phyloP scores from a whole-genome alignment of 2,329 filamentous ascomycete species.

The Calonectria fujianensis region DNA sequence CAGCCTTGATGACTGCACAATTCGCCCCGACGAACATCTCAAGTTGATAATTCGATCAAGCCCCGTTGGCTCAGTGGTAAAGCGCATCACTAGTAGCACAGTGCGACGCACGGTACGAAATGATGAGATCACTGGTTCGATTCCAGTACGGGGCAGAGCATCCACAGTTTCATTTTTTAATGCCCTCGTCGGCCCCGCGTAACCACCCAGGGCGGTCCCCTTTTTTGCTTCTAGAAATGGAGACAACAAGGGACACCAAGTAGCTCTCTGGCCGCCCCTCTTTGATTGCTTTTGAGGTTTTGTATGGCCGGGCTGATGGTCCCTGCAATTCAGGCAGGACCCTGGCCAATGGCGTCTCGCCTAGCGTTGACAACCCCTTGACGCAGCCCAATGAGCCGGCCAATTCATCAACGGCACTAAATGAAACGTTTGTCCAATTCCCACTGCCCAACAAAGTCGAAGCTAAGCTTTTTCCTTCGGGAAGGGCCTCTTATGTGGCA shows the following conservation, averaged over 20 bases:
- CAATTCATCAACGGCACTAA: neutral
- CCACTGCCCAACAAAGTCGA: neutral
- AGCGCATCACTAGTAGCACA: slow-evolving; percentile 16
- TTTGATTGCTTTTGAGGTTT: too few relatives aligned
- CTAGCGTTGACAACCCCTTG: neutral
- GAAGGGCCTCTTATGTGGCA: neutral
- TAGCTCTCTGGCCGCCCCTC: neutral
- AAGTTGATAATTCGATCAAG: neutral
- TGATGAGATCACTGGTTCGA: slow-evolving; percentile 29
- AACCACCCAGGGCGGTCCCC: neutral
- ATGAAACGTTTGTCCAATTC: neutral
- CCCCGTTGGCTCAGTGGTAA: slow-evolving; percentile 28
- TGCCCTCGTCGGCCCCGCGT: neutral
- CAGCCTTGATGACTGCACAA: neutral
- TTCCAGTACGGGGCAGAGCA: slow-evolving; percentile 24
- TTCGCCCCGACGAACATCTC: neutral
- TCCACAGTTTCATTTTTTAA: neutral
- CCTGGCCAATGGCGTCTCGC: neutral
- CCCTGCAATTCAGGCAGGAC: neutral
- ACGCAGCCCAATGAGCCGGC: neutral
- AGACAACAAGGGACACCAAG: neutral
- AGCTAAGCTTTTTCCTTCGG: neutral
- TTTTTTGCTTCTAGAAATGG: slow-evolving; percentile 1
- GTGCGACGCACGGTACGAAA: neutral
- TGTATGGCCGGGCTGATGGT: too few relatives aligned